A percentile compares a stretch with the other conserved stretches of the same genome.
Conservation (phyloP, 2,329 filamentous ascomycete genomes). For the Thermoascus crustaceus region DNA sequence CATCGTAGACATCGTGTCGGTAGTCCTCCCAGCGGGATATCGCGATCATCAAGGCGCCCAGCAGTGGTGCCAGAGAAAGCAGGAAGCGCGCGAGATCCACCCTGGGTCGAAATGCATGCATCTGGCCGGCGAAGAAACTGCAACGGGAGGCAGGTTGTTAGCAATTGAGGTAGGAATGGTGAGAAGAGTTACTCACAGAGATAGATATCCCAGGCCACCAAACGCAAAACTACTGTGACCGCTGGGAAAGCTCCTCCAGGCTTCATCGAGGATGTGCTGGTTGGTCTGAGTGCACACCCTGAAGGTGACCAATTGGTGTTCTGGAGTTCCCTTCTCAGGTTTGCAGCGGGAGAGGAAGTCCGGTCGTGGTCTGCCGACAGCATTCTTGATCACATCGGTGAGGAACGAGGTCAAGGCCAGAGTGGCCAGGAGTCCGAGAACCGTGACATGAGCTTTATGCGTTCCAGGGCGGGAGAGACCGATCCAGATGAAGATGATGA, state of each 20-base stretch:
- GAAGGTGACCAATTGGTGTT: constrained; percentile 44
- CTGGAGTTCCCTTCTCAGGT: constrained; percentile 52
- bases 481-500: constrained; percentile 59
- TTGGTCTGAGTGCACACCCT: constrained; percentile 42
- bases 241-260: constrained; percentile 57
- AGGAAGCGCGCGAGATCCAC: constrained; percentile 50
- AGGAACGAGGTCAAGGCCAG: constrained; percentile 71
- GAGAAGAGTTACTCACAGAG: constrained; percentile 30
- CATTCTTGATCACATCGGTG: constrained; percentile 86
- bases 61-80: constrained; percentile 46
- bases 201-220: constrained; percentile 52
- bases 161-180: background rate
- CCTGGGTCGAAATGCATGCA: constrained; percentile 51
- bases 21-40: constrained; percentile 57
- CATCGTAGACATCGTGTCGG: constrained; percentile 56
- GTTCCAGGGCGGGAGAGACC: constrained; percentile 51
- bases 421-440: constrained; percentile 71
- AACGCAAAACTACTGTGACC: constrained; percentile 57
- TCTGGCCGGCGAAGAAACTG: constrained; percentile 45
- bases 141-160: constrained; percentile 1
- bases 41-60: constrained; percentile 52
- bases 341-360: constrained; percentile 85
- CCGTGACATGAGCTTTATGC: constrained; percentile 77
- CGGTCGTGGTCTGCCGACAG: constrained; percentile 72
- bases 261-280: constrained; percentile 53